Conservation (phyloP, 805 yeast species). For the Wickerhamiella cacticola region DNA sequence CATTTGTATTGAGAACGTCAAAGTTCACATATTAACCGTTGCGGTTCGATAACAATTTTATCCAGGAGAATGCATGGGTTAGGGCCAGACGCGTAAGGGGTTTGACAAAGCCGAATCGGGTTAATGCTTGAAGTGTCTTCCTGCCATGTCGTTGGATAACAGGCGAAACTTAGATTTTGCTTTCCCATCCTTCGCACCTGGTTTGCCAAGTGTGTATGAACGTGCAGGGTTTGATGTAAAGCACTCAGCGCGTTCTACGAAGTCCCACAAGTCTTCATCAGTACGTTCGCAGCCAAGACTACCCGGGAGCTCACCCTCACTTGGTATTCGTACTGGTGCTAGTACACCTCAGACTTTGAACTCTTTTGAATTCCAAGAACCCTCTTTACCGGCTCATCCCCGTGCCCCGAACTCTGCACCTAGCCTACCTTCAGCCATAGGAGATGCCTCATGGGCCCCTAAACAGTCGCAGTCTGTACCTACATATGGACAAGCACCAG, state of each 20-base stretch:
- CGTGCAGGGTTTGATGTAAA: conserved; percentile 34
- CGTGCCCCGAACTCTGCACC: neutral
- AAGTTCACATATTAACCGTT: no score
- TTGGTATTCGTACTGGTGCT: neutral
- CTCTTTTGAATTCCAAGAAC: neutral
- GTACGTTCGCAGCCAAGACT: neutral
- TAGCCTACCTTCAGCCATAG: neutral
- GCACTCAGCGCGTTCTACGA: neutral
- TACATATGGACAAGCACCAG: neutral
- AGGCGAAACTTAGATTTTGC: conserved; percentile 28
- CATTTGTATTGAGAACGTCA: no score
- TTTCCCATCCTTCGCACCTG: conserved; percentile 32
- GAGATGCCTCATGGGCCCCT: neutral
- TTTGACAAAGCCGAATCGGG: neutral
- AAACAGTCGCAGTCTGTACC: neutral
- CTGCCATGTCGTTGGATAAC: conserved; percentile 10
- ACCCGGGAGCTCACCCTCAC: neutral
- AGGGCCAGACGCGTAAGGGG: conserved; percentile 1
- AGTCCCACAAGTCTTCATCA: neutral
- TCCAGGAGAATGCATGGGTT: conserved; percentile 6
- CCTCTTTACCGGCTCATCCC: neutral
- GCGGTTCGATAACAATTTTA: no score
- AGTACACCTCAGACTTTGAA: neutral
- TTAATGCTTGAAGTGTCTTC: neutral
- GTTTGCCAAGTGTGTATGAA: conserved; percentile 31